Base-by-base conservation (phyloP, 1,284 basidiomycete species). In the Boletus semigastroideus region DNA sequence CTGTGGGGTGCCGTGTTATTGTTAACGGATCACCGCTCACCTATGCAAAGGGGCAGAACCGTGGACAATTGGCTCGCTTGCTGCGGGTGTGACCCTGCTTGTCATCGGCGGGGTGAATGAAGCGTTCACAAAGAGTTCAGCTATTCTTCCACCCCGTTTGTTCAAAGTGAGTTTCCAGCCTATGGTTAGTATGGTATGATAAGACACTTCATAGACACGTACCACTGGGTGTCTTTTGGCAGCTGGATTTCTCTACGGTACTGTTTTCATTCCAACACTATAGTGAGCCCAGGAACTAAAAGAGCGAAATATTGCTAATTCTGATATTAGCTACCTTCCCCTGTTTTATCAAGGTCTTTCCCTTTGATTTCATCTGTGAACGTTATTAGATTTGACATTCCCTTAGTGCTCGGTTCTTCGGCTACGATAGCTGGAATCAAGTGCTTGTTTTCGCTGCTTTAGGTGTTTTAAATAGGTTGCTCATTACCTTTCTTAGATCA, bases 111-210 rank as follows among this genome's bases (percentile, higher is more conserved):
- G 75, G 8, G 59, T 86, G 19, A 87, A 90, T 62, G 92, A 94
- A 66, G 54, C 78, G 5, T 77, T 72, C 53, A 95, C 92, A 0
- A 84, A 77, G 43, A 80, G 90, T 12, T 83, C 83, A 4, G 87
- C 92, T 0, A 90, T 97, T 58, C 75, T 97, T 14, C 89, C 91
- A 7, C 85, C 88, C 12, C 80, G 90, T 12, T 65, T 94, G 30
- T 92, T 94, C 75, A 82, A 79, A 71, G 86, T 82, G 56, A 37
- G 67, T 47, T 14, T 27, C 19, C 14, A 11, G 2, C 20, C 31
- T n/a, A 19, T 42, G 19, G 55, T n/a, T 38, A n/a, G 27, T 7
- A 1, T 9, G 8, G 4, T 36, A 8, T 20, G 45, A 42, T 43
- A 6, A 33, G 16, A 19, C n/a, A 33, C 68, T 91, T 19, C 1